A percentile compares a stretch with the other conserved stretches of the same genome.
Evolutionary conservation across 495 filamentous ascomycete species (phyloP).

Genomic region (Aspergillus ostianus): DNA sequence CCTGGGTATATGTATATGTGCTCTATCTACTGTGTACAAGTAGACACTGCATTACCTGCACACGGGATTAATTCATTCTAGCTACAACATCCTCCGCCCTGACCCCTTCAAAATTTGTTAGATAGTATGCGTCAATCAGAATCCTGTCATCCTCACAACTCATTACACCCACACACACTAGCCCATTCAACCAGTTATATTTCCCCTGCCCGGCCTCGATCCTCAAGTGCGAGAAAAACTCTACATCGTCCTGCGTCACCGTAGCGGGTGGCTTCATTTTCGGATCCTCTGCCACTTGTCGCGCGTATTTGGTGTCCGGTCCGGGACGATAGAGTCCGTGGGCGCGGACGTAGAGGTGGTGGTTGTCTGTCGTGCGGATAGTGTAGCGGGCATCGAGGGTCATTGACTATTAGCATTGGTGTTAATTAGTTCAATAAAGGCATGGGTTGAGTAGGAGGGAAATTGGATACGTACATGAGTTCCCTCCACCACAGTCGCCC

Average conservation of each 20-base stretch:
- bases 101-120: slow-evolving; percentile 32
- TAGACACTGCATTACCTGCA: too few species aligned
- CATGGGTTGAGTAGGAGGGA: background rate
- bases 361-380: slow-evolving; percentile 24
- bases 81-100: slow-evolving; percentile 30
- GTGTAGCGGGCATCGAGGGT: slow-evolving; percentile 34
- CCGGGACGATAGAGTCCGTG: slow-evolving; percentile 35
- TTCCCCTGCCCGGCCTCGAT: slow-evolving; percentile 28
- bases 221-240: slow-evolving; percentile 34
- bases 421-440: background rate
- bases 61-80: too few species aligned
- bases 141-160: slow-evolving; percentile 29
- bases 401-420: slow-evolving; percentile 26
- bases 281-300: slow-evolving; percentile 22
- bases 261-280: slow-evolving; percentile 17
- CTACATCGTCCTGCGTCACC: slow-evolving; percentile 29
- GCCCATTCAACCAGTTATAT: slow-evolving; percentile 36
- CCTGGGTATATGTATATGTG: too few species aligned
- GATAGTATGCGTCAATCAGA: slow-evolving; percentile 34
- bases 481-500: slow-evolving; percentile 32
- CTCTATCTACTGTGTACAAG: too few species aligned
- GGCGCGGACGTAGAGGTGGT: slow-evolving; percentile 32
- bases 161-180: slow-evolving; percentile 36
- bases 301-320: slow-evolving; percentile 30
- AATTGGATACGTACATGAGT: slow-evolving; percentile 23